These are phyloP conservation scores for Camellia sinensis DNA, from an alignment of 148 eudicot genomes.

Conservation along the genomic window DNA sequence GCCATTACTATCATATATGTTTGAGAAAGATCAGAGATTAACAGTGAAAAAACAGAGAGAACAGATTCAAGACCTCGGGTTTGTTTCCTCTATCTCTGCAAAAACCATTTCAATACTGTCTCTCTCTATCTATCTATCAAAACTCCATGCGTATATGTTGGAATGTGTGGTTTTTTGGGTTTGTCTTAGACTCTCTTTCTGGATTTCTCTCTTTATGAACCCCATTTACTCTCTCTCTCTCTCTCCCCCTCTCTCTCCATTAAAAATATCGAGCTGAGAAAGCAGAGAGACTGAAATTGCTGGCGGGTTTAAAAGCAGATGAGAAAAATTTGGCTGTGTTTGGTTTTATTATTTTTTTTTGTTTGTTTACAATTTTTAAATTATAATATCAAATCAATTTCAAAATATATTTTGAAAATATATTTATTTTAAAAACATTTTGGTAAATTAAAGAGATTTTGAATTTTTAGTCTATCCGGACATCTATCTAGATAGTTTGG, in stretches of 20 bases:
- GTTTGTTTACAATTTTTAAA: too few relatives aligned
- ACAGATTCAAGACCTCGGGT: neutral
- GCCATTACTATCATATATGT: constrained; percentile 19
- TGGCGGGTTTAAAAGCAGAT: neutral
- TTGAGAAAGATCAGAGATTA: neutral
- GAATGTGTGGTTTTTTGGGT: neutral
- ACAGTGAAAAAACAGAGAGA: neutral
- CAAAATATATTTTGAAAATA: too few relatives aligned
- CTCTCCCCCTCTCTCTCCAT: neutral
- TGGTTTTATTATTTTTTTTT: too few relatives aligned
- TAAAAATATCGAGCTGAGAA: neutral
- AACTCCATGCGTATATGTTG: too few relatives aligned
- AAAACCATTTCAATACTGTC: neutral
- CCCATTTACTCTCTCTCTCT: neutral
- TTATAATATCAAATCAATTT: too few relatives aligned
- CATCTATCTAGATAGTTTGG: too few relatives aligned
- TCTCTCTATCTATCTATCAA: neutral
- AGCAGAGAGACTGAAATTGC: neutral
- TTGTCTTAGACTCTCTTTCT: neutral
- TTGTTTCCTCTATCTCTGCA: neutral
- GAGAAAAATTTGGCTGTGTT: too few relatives aligned
- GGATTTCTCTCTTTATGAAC: neutral
- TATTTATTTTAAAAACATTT: too few relatives aligned
- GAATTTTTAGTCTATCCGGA: too few relatives aligned
- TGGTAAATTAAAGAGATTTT: too few relatives aligned